phyloP scores from a whole-genome alignment of 1,284 basidiomycete species.

The Apiotrichum porosum region DNA sequence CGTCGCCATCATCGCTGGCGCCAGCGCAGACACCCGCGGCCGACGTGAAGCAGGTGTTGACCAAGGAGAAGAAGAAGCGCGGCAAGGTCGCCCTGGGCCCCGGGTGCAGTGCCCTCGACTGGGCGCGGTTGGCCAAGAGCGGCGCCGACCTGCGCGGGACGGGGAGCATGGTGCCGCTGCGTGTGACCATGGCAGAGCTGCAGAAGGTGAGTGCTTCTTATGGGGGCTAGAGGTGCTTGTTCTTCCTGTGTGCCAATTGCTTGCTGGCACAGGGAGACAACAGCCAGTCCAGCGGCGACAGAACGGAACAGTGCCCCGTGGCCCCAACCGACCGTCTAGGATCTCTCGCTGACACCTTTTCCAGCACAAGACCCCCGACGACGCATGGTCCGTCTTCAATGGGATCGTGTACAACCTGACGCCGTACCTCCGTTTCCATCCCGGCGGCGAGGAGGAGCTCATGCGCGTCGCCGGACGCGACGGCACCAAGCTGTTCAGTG shows the following conservation, averaged over 20 bases:
- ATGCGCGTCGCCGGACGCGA: constrained; percentile 96
- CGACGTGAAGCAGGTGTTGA: neutral
- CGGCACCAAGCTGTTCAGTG: constrained; percentile 89
- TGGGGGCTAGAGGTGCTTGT: too few species aligned
- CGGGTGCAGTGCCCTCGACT: constrained; percentile 88
- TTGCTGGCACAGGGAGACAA: too few species aligned
- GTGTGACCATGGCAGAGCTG: constrained; percentile 77
- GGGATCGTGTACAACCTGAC: constrained; percentile 98
- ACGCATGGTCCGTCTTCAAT: constrained; percentile 89
- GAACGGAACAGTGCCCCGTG: too few species aligned
- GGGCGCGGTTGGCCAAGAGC: constrained; percentile 80
- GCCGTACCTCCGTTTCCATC: constrained; percentile 85
- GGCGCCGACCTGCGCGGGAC: constrained; percentile 69
- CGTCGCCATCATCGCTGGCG: neutral
- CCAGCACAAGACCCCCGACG: constrained; percentile 56
- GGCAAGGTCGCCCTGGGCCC: constrained; percentile 85
- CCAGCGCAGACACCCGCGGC: neutral
- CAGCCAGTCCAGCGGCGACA: too few species aligned
- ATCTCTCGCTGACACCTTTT: neutral
- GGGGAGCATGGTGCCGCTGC: constrained; percentile 52
- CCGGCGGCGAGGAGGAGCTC: constrained; percentile 87
- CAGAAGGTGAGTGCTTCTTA: constrained; percentile 62
- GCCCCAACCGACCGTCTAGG: too few species aligned
- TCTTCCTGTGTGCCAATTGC: too few species aligned
- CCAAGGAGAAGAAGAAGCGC: constrained; percentile 51